Base-by-base conservation (phyloP, 805 yeast genomes). In the Saturnispora ahearnii region DNA sequence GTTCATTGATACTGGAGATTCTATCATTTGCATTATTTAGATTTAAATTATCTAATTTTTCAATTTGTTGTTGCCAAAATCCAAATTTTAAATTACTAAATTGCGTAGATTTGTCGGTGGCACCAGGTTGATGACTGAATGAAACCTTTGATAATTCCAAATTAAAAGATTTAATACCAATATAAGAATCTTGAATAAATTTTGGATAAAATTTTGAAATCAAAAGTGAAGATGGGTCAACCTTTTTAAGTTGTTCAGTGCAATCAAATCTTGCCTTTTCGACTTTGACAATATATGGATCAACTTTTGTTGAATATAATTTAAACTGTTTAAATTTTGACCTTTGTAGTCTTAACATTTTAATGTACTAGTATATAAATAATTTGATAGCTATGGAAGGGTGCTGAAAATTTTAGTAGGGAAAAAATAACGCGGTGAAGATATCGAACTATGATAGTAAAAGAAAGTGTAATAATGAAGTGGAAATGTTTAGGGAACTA, bases 61-160 rank as follows among this genome's bases (percentile, higher is more conserved):
- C 70, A 6, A 87, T 51, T 51, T 76, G 70, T 46, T 83, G 84
- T 53, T 79, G 73, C 95, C 95, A 87, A 62, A 83, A 84, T 56
- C 81, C 79, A 61, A 84, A 78, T 58, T 84, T 80, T 60, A 85
- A 50, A 63, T 73, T 74, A 44, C 33, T 74, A 71, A 61, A 72
- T 33, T 42, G 71, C 51, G 40, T 56, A 44, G 54, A 67, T 51
- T 57, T 56, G 51, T 52, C 65, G 60, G 44, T 55, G 43, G 50
- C 68, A 2, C 74, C 73, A 36, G 57, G 59, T 12, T 67, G 62
- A 10, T 53, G 45, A 3, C 63, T 62, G 2, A 53, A 48, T 54
- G 67, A 62, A 3, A 64, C 49, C 44, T 61, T 64, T 2, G 62
- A 52, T 36, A 82, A 69, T 57, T 85, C 91, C 36, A 83, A 61